Conservation (phyloP, 2,329 filamentous ascomycete species). For the Hypoxylon sp. region DNA sequence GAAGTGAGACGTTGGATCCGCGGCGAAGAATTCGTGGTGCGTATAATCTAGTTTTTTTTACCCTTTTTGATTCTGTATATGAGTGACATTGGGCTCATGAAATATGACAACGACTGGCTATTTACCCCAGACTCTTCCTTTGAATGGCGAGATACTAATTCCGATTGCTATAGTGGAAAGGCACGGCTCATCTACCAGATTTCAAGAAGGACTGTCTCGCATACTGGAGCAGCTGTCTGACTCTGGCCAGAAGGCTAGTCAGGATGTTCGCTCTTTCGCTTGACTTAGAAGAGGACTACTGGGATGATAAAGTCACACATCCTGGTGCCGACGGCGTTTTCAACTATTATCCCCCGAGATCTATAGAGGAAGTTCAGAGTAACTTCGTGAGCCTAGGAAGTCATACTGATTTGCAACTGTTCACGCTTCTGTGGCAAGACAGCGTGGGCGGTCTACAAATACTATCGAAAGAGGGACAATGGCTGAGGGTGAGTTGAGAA, state of each 20-base stretch:
- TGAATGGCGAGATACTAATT: constrained; percentile 8
- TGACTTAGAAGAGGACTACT: constrained; percentile 65
- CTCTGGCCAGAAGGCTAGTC: constrained; percentile 64
- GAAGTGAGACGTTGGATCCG: constrained; percentile 58
- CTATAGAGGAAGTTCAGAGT: constrained; percentile 42
- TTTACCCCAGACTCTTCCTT: constrained; percentile 5
- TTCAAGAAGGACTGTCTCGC: constrained; percentile 61
- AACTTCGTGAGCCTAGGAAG: constrained; percentile 59
- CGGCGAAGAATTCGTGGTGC: constrained; percentile 61
- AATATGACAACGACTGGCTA: neutral
- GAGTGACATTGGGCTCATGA: too few relatives aligned
- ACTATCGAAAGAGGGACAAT: constrained; percentile 57
- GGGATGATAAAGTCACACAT: constrained; percentile 65
- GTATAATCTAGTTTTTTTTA: constrained; percentile 4
- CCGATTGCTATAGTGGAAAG: constrained; percentile 57
- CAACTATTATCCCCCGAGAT: constrained; percentile 57
- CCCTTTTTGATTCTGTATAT: neutral
- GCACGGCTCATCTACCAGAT: constrained; percentile 59
- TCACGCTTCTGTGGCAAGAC: constrained; percentile 65
- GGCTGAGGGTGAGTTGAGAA: constrained; percentile 54
- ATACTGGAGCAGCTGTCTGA: constrained; percentile 64
- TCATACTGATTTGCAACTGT: constrained; percentile 66
- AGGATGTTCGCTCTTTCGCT: constrained; percentile 67
- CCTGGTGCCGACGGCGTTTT: constrained; percentile 61
- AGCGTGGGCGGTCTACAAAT: constrained; percentile 58